Conservation (phyloP, 768 basidiomycete species). For the Tulasnella sp. region DNA sequence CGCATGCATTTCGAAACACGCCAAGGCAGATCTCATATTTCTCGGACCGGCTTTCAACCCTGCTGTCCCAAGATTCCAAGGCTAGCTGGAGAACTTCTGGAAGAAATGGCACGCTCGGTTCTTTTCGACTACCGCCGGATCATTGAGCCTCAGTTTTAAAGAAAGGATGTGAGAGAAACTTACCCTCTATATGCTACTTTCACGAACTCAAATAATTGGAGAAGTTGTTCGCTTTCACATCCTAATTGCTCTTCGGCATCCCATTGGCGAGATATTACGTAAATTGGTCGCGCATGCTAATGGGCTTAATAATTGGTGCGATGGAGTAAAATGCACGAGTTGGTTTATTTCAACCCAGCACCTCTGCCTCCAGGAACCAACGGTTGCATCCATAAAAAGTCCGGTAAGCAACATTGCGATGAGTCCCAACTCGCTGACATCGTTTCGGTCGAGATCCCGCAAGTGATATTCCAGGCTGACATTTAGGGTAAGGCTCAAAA, state of each 20-base stretch:
- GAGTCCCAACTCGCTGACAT: neutral
- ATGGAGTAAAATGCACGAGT: neutral
- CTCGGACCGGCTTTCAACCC: too few relatives aligned
- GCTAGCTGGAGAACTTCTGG: too few relatives aligned
- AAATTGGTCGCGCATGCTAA: neutral
- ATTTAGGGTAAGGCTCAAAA: neutral
- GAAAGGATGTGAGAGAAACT: neutral
- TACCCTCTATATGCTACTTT: neutral
- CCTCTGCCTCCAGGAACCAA: neutral
- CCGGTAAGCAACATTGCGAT: neutral
- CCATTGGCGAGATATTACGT: neutral
- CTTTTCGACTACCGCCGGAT: too few relatives aligned
- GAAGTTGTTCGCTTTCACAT: neutral
- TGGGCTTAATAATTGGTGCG: neutral
- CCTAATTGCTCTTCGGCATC: neutral
- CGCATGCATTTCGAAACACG: too few relatives aligned
- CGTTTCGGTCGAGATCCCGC: neutral
- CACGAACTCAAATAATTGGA: neutral
- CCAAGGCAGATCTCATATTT: too few relatives aligned
- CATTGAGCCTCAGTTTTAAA: too few relatives aligned
- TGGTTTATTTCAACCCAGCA: too few relatives aligned
- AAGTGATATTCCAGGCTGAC: neutral
- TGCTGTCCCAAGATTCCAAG: too few relatives aligned
- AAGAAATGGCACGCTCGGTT: neutral
- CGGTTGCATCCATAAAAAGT: neutral